Conservation (phyloP, 768 basidiomycete genomes). For the Thelephora ganbajun region DNA sequence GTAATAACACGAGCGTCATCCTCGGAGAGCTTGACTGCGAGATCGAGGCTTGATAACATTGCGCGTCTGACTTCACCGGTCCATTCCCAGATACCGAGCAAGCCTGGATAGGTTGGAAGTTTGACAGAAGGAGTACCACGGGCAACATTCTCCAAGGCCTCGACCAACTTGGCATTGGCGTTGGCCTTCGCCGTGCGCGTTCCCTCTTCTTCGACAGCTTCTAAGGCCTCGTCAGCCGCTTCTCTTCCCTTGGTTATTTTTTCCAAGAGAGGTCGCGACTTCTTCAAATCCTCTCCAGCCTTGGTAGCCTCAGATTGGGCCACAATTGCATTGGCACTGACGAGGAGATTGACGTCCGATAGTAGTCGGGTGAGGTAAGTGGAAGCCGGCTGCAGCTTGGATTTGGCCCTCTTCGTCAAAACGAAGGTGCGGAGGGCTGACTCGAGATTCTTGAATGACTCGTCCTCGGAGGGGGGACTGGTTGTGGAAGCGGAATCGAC, state of each 20-base stretch:
- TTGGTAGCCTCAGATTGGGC: constrained; percentile 64
- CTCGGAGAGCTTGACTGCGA: constrained; percentile 67
- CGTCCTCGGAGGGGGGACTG: constrained; percentile 29
- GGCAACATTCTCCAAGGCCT: constrained; percentile 66
- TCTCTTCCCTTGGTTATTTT: constrained; percentile 71
- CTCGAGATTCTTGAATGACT: constrained; percentile 80
- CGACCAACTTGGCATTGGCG: constrained; percentile 44
- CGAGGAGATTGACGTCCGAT: constrained; percentile 78
- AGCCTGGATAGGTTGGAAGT: constrained; percentile 74
- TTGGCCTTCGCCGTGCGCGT: constrained; percentile 35
- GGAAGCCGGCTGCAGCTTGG: constrained; percentile 86
- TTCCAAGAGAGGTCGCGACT: constrained; percentile 71
- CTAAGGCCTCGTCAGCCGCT: constrained; percentile 64
- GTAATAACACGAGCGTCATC: constrained; percentile 68
- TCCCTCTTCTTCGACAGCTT: constrained; percentile 64
- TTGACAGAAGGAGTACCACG: constrained; percentile 35
- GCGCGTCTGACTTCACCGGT: constrained; percentile 63
- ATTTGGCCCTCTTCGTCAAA: constrained; percentile 88
- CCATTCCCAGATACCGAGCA: constrained; percentile 77
- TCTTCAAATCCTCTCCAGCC: constrained; percentile 55
- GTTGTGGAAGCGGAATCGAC: constrained; percentile 81
- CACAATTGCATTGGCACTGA: constrained; percentile 74
- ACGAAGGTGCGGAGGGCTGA: constrained; percentile 87
- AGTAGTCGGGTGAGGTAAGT: constrained; percentile 89
- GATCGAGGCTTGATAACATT: constrained; percentile 71